These are phyloP conservation scores for Aquilaria agallochum DNA, from an alignment of 441 rosid species.

Conservation along the genomic window DNA sequence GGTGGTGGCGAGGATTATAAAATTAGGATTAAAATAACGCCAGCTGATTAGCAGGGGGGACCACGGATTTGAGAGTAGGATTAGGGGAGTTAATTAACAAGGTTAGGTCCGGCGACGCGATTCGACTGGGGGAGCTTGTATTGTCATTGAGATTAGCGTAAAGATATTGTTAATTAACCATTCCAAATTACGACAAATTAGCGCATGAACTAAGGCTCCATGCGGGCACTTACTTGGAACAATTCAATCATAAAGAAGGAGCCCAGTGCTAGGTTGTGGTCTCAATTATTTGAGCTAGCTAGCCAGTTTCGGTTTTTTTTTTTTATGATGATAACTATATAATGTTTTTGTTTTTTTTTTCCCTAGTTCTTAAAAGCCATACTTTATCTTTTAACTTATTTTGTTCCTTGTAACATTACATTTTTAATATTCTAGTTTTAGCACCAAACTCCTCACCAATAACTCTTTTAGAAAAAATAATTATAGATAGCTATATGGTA, in stretches of 20 bases:
- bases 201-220: conserved; percentile 36
- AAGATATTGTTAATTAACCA: conserved; percentile 20
- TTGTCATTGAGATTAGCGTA: conserved; percentile 42
- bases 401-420: neutral
- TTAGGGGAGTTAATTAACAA: conserved; percentile 29
- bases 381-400: conserved; percentile 6
- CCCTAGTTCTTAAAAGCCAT: neutral
- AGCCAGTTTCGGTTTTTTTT: conserved; percentile 10
- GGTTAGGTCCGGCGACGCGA: conserved; percentile 26
- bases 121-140: conserved; percentile 24
- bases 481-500: no score
- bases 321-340: conserved; percentile 3
- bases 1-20: conserved; percentile 7
- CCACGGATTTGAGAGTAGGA: conserved; percentile 44
- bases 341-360: conserved; percentile 3
- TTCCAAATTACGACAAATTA: conserved; percentile 32
- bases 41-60: conserved; percentile 29
- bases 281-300: conserved; percentile 41
- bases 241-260: conserved; percentile 17
- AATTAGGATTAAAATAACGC: conserved; percentile 24
- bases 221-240: conserved; percentile 35
- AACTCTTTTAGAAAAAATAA: no score
- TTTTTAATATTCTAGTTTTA: no score
- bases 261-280: conserved; percentile 16
- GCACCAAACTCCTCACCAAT: no score